Percentiles rank a stretch among this genome's conserved stretches.
Conservation (phyloP, 306 rosid species). For the Morella rubra region DNA sequence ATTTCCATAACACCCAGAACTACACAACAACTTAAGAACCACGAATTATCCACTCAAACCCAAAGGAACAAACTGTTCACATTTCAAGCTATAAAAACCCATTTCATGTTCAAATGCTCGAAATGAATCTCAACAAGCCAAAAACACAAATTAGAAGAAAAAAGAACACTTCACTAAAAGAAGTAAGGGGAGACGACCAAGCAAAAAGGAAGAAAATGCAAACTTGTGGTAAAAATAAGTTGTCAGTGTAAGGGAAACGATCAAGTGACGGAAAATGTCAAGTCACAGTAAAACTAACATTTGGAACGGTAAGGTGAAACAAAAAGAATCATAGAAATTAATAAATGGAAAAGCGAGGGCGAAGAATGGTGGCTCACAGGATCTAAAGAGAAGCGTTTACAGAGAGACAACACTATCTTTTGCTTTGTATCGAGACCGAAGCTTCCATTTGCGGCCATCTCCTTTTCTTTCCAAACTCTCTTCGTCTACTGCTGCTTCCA, state of each 20-base stretch:
- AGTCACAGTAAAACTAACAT: too few relatives aligned
- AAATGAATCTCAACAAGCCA: background rate
- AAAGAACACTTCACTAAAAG: background rate
- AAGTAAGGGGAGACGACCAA: background rate
- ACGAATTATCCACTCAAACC: background rate
- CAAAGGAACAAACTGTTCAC: too few relatives aligned
- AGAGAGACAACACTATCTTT: slow-evolving; percentile 51
- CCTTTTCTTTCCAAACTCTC: slow-evolving; percentile 8
- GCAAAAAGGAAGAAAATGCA: background rate
- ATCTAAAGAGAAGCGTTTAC: slow-evolving; percentile 56
- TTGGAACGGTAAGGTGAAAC: background rate
- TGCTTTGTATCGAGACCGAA: slow-evolving; percentile 38
- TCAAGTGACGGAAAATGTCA: too few relatives aligned
- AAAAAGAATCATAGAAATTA: background rate
- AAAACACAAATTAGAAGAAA: background rate
- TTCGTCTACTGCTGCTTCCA: background rate
- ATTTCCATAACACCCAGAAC: background rate
- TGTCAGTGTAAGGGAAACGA: background rate
- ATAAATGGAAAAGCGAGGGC: background rate
- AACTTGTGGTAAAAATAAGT: background rate
- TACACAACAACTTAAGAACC: background rate
- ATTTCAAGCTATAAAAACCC: background rate
- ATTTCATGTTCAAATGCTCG: background rate
- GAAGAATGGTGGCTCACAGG: slow-evolving; percentile 47
- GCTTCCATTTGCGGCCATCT: slow-evolving; percentile 55